Evolutionary conservation across 2,329 filamentous ascomycete species (phyloP).

Genomic region (Ramularia collo-cygni): DNA sequence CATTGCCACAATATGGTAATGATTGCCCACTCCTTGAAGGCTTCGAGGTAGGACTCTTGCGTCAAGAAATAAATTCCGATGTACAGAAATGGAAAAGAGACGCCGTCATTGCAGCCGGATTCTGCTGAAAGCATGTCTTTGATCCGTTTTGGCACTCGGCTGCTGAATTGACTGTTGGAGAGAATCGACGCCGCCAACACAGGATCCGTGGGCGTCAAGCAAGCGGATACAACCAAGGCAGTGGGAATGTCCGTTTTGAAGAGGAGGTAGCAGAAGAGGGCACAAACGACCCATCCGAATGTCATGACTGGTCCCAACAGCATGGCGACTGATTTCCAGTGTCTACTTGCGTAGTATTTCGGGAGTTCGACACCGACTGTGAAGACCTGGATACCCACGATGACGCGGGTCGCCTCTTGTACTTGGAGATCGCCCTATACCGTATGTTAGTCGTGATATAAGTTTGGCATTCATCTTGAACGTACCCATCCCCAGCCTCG

Average conservation of each 20-base stretch:
- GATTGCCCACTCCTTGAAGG: constrained; percentile 47
- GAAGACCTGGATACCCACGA: constrained; percentile 41
- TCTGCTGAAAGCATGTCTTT: constrained; percentile 48
- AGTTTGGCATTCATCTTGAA: not conserved
- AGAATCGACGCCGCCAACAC: constrained; percentile 50
- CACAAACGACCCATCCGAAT: constrained; percentile 43
- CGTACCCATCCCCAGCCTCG: constrained; percentile 34
- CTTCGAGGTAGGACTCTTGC: constrained; percentile 31
- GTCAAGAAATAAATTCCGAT: constrained; percentile 44
- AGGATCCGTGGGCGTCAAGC: constrained; percentile 51
- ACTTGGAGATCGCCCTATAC: constrained; percentile 32
- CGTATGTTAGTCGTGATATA: not conserved
- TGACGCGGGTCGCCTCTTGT: constrained; percentile 38
- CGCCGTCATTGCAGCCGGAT: constrained; percentile 50
- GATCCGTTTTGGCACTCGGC: constrained; percentile 45
- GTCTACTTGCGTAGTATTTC: constrained; percentile 41
- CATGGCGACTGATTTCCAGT: constrained; percentile 46
- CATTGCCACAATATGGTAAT: constrained; percentile 52
- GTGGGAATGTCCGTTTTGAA: constrained; percentile 42
- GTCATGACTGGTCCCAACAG: constrained; percentile 48
- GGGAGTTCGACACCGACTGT: constrained; percentile 32
- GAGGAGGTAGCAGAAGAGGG: constrained; percentile 40
- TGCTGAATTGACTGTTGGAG: constrained; percentile 47
- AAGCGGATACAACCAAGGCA: constrained; percentile 47
- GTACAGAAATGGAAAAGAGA: constrained; percentile 52